Base-by-base conservation (phyloP, 192 early-diverging fungal genomes). In the Funneliformis mosseae region DNA sequence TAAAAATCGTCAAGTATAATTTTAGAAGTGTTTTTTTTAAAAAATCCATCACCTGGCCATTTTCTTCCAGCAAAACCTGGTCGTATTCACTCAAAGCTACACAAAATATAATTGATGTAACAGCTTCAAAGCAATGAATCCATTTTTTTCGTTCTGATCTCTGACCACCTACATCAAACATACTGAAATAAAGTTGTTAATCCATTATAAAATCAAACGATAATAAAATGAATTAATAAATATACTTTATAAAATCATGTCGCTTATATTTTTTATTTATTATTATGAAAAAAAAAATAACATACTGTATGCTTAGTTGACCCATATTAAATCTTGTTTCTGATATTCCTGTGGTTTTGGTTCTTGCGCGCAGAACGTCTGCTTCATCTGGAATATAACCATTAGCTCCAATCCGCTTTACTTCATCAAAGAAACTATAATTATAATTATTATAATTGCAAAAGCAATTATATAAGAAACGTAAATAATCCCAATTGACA, bases 291-390 rank as follows among this genome's bases (percentile, higher is more conserved):
- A 71, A 23, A 41, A 76, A 64, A 80, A 33, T 33, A 33, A 91
- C 92, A 87, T 92, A 87, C 94, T 94, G 94, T 90, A 99, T 91
- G 83, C 86, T 95, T 38, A 97, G 87, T 78, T 94, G 91, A 41
- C 94, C 96, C 91, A 98, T 95, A 80, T 92, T 94, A 85, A 98
- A 97, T 69, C 92, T 91, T 27, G 95, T 97, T 87, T 99, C 97
- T 16, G 93, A 96, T 81, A 99, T 99, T 80, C 96, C 96, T 21
- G 97, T 99, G 3, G 97, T 98, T 87, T 98, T 99, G 50, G 95
- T 94, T 73, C 97, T 93, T n/a, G 97, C 94, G n/a, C 95, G 87
- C 74, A 99, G 89, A 25, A 99, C 95, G 84, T 99, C 97, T 80
- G 95, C 93, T 78, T 96, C 96, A 67, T 88, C 95, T n/a, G 97